Percentiles rank a stretch among this genome's conserved stretches.
phyloP scores from a whole-genome alignment of 805 yeast genomes.

The Yarrowia phangngaensis region DNA sequence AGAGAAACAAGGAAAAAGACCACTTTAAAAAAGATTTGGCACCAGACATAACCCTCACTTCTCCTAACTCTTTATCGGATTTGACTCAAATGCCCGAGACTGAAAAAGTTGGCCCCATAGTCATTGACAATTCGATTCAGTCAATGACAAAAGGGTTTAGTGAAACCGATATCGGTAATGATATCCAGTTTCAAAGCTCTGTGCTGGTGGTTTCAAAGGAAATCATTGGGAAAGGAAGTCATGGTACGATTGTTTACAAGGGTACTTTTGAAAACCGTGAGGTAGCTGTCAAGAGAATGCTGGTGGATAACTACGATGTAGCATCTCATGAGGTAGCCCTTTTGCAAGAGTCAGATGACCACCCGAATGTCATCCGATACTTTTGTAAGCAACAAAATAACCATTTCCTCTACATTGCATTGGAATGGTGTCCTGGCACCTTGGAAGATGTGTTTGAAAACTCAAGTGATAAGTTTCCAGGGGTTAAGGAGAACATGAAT shows the following conservation, averaged over 20 bases:
- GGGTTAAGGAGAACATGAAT: conserved; percentile 45
- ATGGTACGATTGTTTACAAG: conserved; percentile 89
- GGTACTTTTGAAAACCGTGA: conserved; percentile 90
- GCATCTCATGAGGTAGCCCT: conserved; percentile 88
- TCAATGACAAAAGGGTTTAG: conserved; percentile 25
- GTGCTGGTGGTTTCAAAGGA: conserved; percentile 39
- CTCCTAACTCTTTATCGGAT: conserved; percentile 1
- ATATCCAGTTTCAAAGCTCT: conserved; percentile 18
- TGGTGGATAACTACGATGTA: conserved; percentile 86
- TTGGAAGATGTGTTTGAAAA: conserved; percentile 69
- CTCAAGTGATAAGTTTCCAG: conserved; percentile 42
- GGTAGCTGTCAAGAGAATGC: conserved; percentile 93
- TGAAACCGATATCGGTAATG: too few species aligned
- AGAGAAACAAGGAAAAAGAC: conserved; percentile 12
- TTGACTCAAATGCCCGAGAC: conserved; percentile 4
- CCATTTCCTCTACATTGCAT: conserved; percentile 83
- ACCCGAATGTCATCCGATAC: conserved; percentile 89
- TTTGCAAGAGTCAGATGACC: conserved; percentile 92
- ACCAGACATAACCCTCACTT: background rate
- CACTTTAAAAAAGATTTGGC: too few species aligned
- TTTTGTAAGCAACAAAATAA: conserved; percentile 90
- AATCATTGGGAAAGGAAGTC: conserved; percentile 92
- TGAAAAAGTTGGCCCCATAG: conserved; percentile 14
- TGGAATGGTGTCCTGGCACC: conserved; percentile 86
- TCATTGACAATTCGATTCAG: conserved; percentile 25